Evolutionary conservation across 192 early-diverging fungal species (phyloP), one percentile per base, ranked within the genome.

Genomic region (Backusella liffmaniae): DNA sequence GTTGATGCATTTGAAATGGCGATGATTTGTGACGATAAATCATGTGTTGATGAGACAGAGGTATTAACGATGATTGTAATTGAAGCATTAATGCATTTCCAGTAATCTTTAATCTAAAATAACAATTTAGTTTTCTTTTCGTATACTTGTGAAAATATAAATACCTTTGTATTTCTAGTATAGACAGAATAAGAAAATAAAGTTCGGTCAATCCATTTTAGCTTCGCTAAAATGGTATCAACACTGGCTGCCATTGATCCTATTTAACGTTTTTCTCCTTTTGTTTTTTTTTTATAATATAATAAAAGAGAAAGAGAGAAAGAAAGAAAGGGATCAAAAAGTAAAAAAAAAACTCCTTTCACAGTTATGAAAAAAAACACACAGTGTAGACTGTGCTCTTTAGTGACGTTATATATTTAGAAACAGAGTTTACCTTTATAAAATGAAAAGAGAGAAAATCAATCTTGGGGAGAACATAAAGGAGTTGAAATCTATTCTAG

Each of bases 1-100:
- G 42, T 51, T 1, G 73, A 74, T 6, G 73, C 42, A 66, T 23
- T 74, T 4, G 51, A 66, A 15, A 74, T 32, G 3, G 42, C 16
- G 18, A 74, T 67, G 1, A 67, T 65, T 44, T 74, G 65, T 44
- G 59, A 65, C 7, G 51, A 29, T 35, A 59, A 35, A 59, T 73
- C 18, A 62, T 66, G 12, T 9, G 21, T 49, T 46, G 41, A 71
- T 49, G 46, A 49, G 46, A n/a, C 46, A 16, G 32, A 13, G 15
- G 29, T 44, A 13, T 10, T 49, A 26, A 29, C 18, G 12, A 71
- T 41, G 12, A 71, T 71, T 23, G 23, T 32, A 34, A 71, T 71
- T 13, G 70, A 71, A 15, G 42, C 16, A 13, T 41, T 42, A 10
- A 71, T 44, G 4, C 23, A 44, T 42, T 30, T 71, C 70, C 70